Evolutionary conservation across 371 early-diverging fungal species (phyloP).

Genomic region (Mucor plumbeus): DNA sequence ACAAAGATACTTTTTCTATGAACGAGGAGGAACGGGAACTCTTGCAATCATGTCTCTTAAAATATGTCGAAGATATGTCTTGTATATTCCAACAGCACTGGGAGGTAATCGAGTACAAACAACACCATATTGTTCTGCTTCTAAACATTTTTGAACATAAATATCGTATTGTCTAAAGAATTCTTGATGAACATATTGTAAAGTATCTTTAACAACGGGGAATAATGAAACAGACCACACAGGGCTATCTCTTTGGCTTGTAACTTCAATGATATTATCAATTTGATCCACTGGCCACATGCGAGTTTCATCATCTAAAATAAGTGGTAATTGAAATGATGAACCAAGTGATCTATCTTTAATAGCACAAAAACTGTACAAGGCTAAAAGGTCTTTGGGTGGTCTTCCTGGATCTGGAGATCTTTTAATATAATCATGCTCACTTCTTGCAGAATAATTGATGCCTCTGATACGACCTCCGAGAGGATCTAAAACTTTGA

Average conservation of each 20-base stretch:
- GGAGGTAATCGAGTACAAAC: conserved; percentile 43
- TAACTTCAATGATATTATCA: conserved; percentile 80
- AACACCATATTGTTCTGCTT: conserved; percentile 46
- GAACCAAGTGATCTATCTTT: conserved; percentile 54
- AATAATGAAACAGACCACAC: conserved; percentile 78
- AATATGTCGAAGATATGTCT: conserved; percentile 66
- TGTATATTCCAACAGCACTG: conserved; percentile 63
- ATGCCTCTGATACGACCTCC: conserved; percentile 66
- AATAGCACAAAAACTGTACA: conserved; percentile 70
- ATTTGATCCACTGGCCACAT: conserved; percentile 84
- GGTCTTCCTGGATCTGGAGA: conserved; percentile 59
- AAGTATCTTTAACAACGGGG: conserved; percentile 68
- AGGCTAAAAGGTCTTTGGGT: conserved; percentile 73
- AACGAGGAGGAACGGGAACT: background rate
- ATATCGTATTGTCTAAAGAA: conserved; percentile 68
- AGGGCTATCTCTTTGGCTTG: conserved; percentile 50
- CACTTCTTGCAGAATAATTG: conserved; percentile 75
- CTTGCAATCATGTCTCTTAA: conserved; percentile 63
- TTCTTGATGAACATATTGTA: conserved; percentile 62
- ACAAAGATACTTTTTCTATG: background rate
- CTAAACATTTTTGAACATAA: conserved; percentile 38
- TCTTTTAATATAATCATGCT: conserved; percentile 67
- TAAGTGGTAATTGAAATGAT: conserved; percentile 63
- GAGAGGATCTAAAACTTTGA: conserved; percentile 69
- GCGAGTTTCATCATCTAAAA: conserved; percentile 75